phyloP scores from a whole-genome alignment of 208 protist genomes.

The Acanthamoeba lenticulata region DNA sequence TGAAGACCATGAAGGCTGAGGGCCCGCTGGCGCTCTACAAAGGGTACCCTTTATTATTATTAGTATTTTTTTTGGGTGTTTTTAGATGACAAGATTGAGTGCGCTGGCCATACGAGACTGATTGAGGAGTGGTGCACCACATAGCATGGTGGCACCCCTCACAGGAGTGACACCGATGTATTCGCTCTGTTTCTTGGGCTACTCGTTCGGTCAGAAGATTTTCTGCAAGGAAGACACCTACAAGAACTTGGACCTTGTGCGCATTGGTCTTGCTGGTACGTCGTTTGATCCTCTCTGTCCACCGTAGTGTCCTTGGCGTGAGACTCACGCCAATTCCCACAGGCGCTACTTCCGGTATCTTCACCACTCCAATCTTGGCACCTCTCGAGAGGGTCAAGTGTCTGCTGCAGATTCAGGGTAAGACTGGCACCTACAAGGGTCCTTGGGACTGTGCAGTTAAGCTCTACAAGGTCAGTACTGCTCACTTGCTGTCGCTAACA shows the following conservation, averaged over 20 bases:
- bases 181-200: slow-evolving; percentile 79
- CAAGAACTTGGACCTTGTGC: slow-evolving; percentile 48
- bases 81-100: neutral
- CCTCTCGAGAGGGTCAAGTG: slow-evolving; percentile 79
- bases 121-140: too few species aligned
- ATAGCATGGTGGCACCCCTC: slow-evolving; percentile 75
- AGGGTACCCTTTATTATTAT: too few species aligned
- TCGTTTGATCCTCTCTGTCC: neutral
- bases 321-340: neutral
- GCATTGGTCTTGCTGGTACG: slow-evolving; percentile 48
- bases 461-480: slow-evolving; percentile 18
- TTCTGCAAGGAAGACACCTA: slow-evolving; percentile 17
- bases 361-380: slow-evolving; percentile 77
- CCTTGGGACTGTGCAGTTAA: slow-evolving; percentile 68
- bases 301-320: neutral
- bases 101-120: too few species aligned
- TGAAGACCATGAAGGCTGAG: slow-evolving; percentile 71
- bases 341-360: slow-evolving; percentile 75
- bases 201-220: slow-evolving; percentile 54
- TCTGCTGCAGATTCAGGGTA: slow-evolving; percentile 71
- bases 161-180: slow-evolving; percentile 80
- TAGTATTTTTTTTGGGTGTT: slow-evolving; percentile 35
- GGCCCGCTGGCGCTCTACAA: slow-evolving; percentile 63
- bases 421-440: slow-evolving; percentile 68
- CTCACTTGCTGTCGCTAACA: too few species aligned